These are phyloP conservation scores for Linnemannia exigua DNA, from an alignment of 192 early-diverging fungal species.

Conservation along the genomic window DNA sequence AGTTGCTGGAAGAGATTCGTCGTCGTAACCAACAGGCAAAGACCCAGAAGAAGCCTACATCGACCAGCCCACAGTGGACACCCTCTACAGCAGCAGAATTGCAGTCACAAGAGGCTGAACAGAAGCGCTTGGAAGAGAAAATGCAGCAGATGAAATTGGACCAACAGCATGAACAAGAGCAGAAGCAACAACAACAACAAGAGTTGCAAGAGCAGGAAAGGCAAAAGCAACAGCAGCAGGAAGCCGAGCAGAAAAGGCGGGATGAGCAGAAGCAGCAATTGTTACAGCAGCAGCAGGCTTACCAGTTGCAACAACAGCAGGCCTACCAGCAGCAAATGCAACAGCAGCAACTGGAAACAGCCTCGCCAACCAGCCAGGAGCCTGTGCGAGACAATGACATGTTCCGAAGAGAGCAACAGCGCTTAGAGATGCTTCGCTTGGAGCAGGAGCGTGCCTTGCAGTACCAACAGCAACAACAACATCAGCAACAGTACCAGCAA, in stretches of 20 bases:
- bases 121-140: constrained; percentile 33
- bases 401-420: constrained; percentile 43
- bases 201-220: constrained; percentile 16
- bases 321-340: constrained; percentile 58
- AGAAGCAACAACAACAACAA: constrained; percentile 20
- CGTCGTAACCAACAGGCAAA: constrained; percentile 55
- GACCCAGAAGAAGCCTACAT: constrained; percentile 34
- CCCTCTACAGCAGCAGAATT: constrained; percentile 56
- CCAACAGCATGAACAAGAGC: constrained; percentile 32
- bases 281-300: constrained; percentile 41
- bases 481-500: not conserved
- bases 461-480: constrained; percentile 27
- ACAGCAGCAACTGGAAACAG: constrained; percentile 45
- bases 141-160: constrained; percentile 58
- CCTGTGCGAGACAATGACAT: constrained; percentile 4
- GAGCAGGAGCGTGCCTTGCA: constrained; percentile 51
- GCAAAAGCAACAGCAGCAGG: constrained; percentile 20
- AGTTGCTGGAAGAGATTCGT: constrained; percentile 88
- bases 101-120: constrained; percentile 23
- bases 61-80: constrained; percentile 56
- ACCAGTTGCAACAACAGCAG: constrained; percentile 55
- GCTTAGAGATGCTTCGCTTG: constrained; percentile 38
- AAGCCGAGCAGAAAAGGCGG: constrained; percentile 43
- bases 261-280: constrained; percentile 42
- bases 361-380: not conserved